Evolutionary conservation across 1,284 basidiomycete genomes (phyloP), one percentile per base, ranked within the genome.

Genomic region (Sporisorium sorghi): DNA sequence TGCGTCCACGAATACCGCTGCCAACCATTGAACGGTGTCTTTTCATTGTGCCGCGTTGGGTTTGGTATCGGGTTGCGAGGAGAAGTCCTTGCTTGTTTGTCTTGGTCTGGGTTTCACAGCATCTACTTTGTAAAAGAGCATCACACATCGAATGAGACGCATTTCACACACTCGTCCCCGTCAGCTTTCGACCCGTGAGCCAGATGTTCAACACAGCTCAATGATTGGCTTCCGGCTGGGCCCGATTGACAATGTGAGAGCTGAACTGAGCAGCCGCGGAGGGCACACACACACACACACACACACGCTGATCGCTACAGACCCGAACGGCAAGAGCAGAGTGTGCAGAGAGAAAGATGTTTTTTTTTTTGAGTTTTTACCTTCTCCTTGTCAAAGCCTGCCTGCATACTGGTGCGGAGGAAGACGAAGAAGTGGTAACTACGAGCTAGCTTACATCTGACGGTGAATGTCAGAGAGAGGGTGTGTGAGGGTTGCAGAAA

Each of bases 391-490:
- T 14, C 19, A 46, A 30, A 39, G n/a, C 26, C 26, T 30, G 21
- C 26, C 15, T 26, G 39, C n/a, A 21, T 17, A 5, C 28, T 19
- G 55, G 26, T 43, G 33, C 43, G 19, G 21, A 23, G 5, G 14
- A 28, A 46, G 12, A n/a, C n/a, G 17, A 37, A 15, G 47, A 49
- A 56, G 59, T 60, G 61, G 57, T 70, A 63, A 63, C 58, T 68
- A 68, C n/a, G n/a, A n/a, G n/a, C 67, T 60, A 70, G 58, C 61
- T 64, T 70, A 70, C 67, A 70, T 64, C 57, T 63, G 67, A 70
- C 56, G 12, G 26, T 2, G 21, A 21, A 1, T 21, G 55, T 54
- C 58, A 61, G 40, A 49, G 35, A 61, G 43, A 23, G 12, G 21
- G 42, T 44, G 49, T 33, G 58, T 23, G 35, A 33, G 15, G 39